Base-by-base conservation (phyloP, 352 stramenopile genomes). In the Pythium aphanidermatum region DNA sequence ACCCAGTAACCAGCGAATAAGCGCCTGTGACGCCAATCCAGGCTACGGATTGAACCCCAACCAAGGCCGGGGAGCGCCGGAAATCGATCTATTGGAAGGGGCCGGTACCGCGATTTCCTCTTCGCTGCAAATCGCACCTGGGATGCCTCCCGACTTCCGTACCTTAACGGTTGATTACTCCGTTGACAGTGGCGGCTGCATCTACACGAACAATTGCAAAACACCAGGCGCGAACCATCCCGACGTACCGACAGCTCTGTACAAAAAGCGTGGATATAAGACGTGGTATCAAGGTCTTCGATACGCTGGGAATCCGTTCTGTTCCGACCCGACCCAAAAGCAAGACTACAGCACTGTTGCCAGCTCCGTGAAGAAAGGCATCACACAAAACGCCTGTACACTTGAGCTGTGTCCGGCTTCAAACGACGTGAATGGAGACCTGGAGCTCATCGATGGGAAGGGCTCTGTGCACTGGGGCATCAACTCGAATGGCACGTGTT, bases 21-120 rank as follows among this genome's bases (percentile, higher is more conserved):
- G 55, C n/a, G 93, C 79, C 4, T 98, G 91, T 46, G 85, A 97
- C 50, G 53, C 64, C n/a, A 71, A 83, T 29, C 89, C 92, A 33
- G 91, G 96, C 45, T 97, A 81, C 61, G 89, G 89, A 1, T 46
- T 98, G 46, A 77, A 96, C 55, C 55, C 78, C 3, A 60, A 70
- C 24, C 38, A 65, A 31, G 87, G 87, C 9, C 61, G 85, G 12
- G 87, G 87, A 34, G n/a, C n/a, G n/a, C n/a, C n/a, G n/a, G 74
- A 7, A 55, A 95, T 96, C 59, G 86, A 96, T 59, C 68, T 96
- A 21, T 57, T 96, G n/a, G 86, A 62, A 95, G 67, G 74, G 69
- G 53, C 37, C 7, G 53, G 46, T 16, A 47, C 29, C 66, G 25
- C 51, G 44, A 39, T 88, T 56, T 92, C 76, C 10, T 72, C 72